Evolutionary conservation across 2,329 filamentous ascomycete genomes (phyloP).

Genomic region (Zasmidium cellare): DNA sequence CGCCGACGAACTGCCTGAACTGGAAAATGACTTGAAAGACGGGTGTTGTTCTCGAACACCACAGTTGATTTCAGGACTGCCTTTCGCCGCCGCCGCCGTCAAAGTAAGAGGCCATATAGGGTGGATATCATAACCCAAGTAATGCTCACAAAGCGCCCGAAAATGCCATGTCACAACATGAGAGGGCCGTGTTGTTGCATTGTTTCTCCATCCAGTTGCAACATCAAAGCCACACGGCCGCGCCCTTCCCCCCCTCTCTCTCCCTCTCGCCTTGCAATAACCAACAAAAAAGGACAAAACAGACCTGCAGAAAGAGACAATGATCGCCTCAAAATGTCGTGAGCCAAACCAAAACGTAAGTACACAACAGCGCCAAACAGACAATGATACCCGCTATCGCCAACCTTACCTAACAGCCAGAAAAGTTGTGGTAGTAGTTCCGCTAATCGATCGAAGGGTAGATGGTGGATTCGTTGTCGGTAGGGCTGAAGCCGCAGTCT

Average conservation of each 20-base stretch:
- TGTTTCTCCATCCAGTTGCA: background rate
- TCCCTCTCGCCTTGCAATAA: background rate
- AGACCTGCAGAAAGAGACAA: background rate
- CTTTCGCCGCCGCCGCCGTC: background rate
- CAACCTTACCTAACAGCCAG: constrained; percentile 9
- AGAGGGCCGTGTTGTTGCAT: background rate
- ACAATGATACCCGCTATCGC: background rate
- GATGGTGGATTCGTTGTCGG: background rate
- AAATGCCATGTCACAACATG: background rate
- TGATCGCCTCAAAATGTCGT: background rate
- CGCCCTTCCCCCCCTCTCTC: background rate
- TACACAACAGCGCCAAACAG: constrained; percentile 7
- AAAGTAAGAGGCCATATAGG: background rate
- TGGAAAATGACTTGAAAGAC: background rate
- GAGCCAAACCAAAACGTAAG: constrained; percentile 2
- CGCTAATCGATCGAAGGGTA: background rate
- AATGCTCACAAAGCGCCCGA: background rate
- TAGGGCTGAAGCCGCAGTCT: background rate
- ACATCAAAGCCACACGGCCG: background rate
- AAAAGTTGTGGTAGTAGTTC: background rate
- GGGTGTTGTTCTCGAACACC: background rate
- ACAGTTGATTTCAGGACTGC: background rate
- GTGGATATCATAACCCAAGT: background rate
- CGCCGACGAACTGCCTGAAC: background rate
- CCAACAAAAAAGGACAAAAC: background rate